Base-by-base conservation (phyloP, 768 basidiomycete species). In the Xerocomellus chrysenteron region DNA sequence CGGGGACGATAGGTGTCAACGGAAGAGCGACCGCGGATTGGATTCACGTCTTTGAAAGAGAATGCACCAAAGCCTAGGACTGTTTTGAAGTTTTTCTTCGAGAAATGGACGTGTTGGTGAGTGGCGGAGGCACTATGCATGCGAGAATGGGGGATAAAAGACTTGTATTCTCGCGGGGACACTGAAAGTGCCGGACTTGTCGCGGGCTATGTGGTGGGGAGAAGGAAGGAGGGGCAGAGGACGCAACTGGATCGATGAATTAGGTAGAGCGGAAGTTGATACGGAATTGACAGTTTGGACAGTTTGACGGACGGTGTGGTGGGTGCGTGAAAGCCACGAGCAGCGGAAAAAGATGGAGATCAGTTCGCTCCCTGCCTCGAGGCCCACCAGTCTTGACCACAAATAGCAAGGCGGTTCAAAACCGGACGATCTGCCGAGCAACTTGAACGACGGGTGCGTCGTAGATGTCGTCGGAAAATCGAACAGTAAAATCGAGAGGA, bases 31-130 rank as follows among this genome's bases (percentile, higher is more conserved):
- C 57, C 65, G 46, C 60, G 70, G 48, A 59, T 59, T 56, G 69
- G 64, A 62, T 68, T 59, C 37, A 73, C 64, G 61, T 73, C 68
- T 63, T 70, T 75, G 62, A 74, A 76, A 49, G 74, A 74, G 46
- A 70, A 54, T 52, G 75, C 54, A 64, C 59, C 58, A 40, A 82
- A 73, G 49, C 80, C 80, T 50, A 83, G 74, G 43, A 80, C 80
- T 30, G 78, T 68, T 65, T 76, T 77, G 68, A 83, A 75, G 65
- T 75, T 77, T 71, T 76, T 76, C 75, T 74, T 79, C 52, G 74
- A 68, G 35, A 73, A 63, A 55, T 68, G 64, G 66, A 65, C 55
- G 62, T 68, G 67, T 13, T 65, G 73, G 57, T 73, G 66, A 68
- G 73, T 58, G 65, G 75, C 59, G 56, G 75, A 71, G 60, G 72